A percentile compares a stretch with the other conserved stretches of the same genome.
phyloP scores from a whole-genome alignment of 495 filamentous ascomycete species.

The Xylaria castorea region DNA sequence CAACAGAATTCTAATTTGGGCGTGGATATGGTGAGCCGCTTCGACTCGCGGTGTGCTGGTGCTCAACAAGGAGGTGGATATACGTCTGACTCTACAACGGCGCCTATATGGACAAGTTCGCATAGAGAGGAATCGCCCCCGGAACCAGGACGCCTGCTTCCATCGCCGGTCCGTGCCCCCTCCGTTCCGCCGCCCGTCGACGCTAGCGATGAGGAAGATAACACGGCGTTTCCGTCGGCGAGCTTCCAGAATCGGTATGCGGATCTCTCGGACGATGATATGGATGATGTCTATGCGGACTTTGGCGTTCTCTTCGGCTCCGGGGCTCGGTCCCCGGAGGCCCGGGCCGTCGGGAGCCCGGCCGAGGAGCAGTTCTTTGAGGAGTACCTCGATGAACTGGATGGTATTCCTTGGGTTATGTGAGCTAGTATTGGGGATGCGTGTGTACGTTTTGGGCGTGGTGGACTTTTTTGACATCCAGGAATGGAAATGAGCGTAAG shows the following conservation, averaged over 20 bases:
- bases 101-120: neutral
- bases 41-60: neutral
- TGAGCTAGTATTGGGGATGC: slow-evolving; percentile 7
- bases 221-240: slow-evolving; percentile 49
- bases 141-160: neutral
- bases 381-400: slow-evolving; percentile 55
- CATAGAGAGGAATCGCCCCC: neutral
- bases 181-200: neutral
- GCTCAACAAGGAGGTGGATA: neutral
- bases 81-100: neutral
- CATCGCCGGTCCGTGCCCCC: neutral
- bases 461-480: neutral
- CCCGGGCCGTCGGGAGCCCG: slow-evolving; percentile 3
- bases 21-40: neutral
- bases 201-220: slow-evolving; percentile 41
- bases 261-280: slow-evolving; percentile 48
- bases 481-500: neutral
- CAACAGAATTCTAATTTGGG: neutral
- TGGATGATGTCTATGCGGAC: slow-evolving; percentile 54
- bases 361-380: slow-evolving; percentile 42
- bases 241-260: slow-evolving; percentile 53
- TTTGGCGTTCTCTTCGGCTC: slow-evolving; percentile 55
- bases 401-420: slow-evolving; percentile 48
- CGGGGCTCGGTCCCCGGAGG: slow-evolving; percentile 32
- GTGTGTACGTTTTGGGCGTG: neutral